Evolutionary conservation across 1,284 basidiomycete genomes (phyloP), one percentile per base, ranked within the genome.

Genomic region (Mycosarcoma mackinlayi): DNA sequence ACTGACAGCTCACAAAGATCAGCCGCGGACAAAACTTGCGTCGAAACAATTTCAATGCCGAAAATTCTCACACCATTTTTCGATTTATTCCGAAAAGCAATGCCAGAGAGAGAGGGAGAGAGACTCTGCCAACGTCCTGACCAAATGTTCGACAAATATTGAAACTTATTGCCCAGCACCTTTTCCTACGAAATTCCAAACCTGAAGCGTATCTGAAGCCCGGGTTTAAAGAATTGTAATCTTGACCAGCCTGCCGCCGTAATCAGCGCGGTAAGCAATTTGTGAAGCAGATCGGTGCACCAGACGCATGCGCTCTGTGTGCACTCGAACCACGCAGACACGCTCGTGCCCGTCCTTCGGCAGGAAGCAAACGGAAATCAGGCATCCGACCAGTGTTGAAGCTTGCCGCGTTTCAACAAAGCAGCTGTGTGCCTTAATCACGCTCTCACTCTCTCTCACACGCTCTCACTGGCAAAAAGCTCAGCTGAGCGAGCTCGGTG

Each of bases 351-450:
- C 23, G 45, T 19, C 2, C n/a, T 1, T 42, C 40, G 27, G 40
- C 40, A 27, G 16, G 40, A 25, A 6, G 10, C 21, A 18, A 18
- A 14, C 33, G 35, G 11, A 37, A 31, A n/a, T 27, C 25, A 33
- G 48, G 55, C 55, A 33, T 25, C 6, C 13, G 14, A 23, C 41
- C 56, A 60, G 50, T 60, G 45, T 60, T 11, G 19, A 16, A 6
- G 25, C 18, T 9, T 38, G 34, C 25, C 18, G 14, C 24, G 8
- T 6, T 47, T 40, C n/a, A n/a, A n/a, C n/a, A n/a, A n/a, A n/a
- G n/a, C 34, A 10, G 8, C 30, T 16, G 33, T 31, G 33, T 35
- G 33, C 33, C 33, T 13, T 35, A 35, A 31, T 31, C 30, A 31
- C 30, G 30, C 30, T 8, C 30, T 8, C 30, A 7, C 30, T n/a